Base-by-base conservation (phyloP, 441 rosid genomes). In the Adansonia madagascariensis region DNA sequence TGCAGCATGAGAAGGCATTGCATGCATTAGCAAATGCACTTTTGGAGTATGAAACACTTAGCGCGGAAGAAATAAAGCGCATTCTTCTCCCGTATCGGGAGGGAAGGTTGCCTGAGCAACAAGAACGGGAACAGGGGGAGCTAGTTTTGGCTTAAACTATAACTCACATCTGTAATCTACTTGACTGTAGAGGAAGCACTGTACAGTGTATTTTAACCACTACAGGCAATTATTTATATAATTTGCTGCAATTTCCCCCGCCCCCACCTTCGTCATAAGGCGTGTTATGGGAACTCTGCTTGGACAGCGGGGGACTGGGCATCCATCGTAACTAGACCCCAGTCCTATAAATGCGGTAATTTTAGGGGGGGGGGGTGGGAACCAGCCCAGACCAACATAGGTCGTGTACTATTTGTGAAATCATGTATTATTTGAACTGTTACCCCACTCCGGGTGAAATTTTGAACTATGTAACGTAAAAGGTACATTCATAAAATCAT, bases 1-100 rank as follows among this genome's bases (percentile, higher is more conserved):
- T 62, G 17, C 92, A 94, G 99, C 98, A 94, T 17, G 98, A 96
- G 90, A 96, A 91, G 89, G 96, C 95, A 72, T 83, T 96, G 78
- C 99, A 94, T 53, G 94, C 90, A 20, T 80, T 94, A 81, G 98
- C 98, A 67, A 91, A 79, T 70, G 96, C 98, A 18, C 99, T 94
- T 78, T 80, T 94, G 75, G 99, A 94, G 86, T 90, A 84, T 39
- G 99, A 96, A 78, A 96, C 99, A 56, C 91, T 96, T 1, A 83
- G 79, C 3, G 85, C 94, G 15, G 99, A 96, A 80, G 96, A 96
- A 60, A 91, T 94, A 74, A 92, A 90, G 86, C 92, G 95, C 12
- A 85, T 88, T 81, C 94, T 96, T 75, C 90, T 81, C 72, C 97
- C 98, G 24, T 80, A 83, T 12, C 84, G 83, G 63, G 94, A 86